phyloP scores from a whole-genome alignment of 179 eudicot species.

The Drosera spatulata region DNA sequence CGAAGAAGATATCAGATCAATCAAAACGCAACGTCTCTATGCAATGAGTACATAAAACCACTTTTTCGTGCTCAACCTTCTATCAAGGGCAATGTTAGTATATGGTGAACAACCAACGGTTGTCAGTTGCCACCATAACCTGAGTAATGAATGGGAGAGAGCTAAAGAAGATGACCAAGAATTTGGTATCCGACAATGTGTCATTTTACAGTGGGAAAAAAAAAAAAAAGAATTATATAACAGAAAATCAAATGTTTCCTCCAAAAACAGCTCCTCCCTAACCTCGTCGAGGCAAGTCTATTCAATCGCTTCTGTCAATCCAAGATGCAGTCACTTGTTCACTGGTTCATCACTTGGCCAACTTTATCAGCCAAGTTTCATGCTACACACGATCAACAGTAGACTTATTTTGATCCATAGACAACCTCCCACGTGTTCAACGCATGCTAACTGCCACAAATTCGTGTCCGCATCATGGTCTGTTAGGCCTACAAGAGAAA shows the following conservation, averaged over 20 bases:
- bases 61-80: no score
- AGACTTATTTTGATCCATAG: no score
- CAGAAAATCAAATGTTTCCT: neutral
- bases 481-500: slow-evolving; percentile 21
- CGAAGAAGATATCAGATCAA: no score
- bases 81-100: no score
- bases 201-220: slow-evolving; percentile 9
- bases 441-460: neutral
- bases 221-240: neutral
- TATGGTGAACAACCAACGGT: no score
- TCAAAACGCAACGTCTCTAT: no score
- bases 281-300: slow-evolving; percentile 2
- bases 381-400: slow-evolving; percentile 21
- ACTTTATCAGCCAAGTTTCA: slow-evolving; percentile 16
- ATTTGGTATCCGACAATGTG: slow-evolving; percentile 15
- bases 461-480: neutral
- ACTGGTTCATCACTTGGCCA: slow-evolving; percentile 6
- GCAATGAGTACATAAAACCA: no score
- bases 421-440: no score
- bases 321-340: neutral
- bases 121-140: no score
- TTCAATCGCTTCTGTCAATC: slow-evolving; percentile 1
- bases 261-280: slow-evolving; percentile 4
- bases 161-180: neutral
- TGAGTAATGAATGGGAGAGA: no score